Base-by-base conservation (phyloP, 2,329 filamentous ascomycete genomes). In the Colletotrichum sp. region DNA sequence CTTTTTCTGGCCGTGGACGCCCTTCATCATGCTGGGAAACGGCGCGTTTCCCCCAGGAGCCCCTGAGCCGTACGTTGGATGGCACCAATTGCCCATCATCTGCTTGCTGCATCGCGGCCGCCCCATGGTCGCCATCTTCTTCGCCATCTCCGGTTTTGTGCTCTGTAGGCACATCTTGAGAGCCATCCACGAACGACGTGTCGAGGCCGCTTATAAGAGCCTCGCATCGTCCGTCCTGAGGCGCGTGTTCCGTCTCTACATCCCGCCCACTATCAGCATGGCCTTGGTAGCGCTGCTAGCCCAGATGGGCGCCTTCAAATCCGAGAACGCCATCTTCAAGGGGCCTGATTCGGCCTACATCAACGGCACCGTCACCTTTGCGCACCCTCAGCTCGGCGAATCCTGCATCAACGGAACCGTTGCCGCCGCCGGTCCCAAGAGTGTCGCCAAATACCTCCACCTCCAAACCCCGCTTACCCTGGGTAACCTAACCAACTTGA, bases 71-170 rank as follows among this genome's bases (percentile, higher is more conserved):
- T 82, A 85, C 78, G 78, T 72, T 52, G 79, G 79, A 18, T 83
- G 80, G 81, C 77, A 80, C 6, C 82, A 83, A 8, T 71, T 86
- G 63, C 85, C 85, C n/a, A 86, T 87, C 71, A 62, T 87, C 34
- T 86, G 85, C 63, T 82, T 87, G 5, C 64, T 86, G 76, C 84
- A 86, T 69, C 83, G 85, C 52, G 85, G 85, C 5, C 82, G 84
- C 7, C 82, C 85, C 13, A 87, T 87, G 85, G 85, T 87, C 7
- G 84, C 85, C 69, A 85, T 87, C 52, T 87, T 87, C 80, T 87
- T 87, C 66, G 85, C 84, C 78, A 86, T 87, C 32, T 87, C 85
- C 0, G 85, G 85, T n/a, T 87, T 87, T 66, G 85, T 86, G 30
- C 80, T 87, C 39, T 85, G 82, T 26, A 81, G 85, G 8, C 84